A percentile compares a stretch with the other conserved stretches of the same genome.
These are phyloP conservation scores for Leishmania aethiopica DNA, from an alignment of 208 protist genomes.

Conservation along the genomic window DNA sequence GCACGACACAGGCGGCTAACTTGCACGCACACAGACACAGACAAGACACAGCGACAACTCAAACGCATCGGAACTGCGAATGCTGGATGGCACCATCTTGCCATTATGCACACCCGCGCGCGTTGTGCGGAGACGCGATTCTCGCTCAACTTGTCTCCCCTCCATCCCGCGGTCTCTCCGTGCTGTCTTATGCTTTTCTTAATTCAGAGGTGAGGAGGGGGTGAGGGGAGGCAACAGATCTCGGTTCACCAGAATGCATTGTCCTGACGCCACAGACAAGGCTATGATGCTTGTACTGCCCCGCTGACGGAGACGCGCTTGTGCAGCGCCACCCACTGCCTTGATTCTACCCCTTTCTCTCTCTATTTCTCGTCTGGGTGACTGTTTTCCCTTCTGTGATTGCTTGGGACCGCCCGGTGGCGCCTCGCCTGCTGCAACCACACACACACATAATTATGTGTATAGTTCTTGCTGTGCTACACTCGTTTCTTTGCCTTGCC, in stretches of 20 bases:
- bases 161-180: not conserved
- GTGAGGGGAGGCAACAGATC: not conserved
- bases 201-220: not conserved
- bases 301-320: not conserved
- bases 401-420: not conserved
- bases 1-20: not conserved
- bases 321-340: not conserved
- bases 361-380: not conserved
- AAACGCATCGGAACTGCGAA: not conserved
- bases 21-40: conserved; percentile 4
- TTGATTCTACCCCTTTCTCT: not conserved
- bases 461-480: too few relatives aligned
- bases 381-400: not conserved
- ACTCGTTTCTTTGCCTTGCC: too few relatives aligned
- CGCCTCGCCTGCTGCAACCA: not conserved
- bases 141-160: not conserved
- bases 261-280: not conserved
- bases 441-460: not conserved
- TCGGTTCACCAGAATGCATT: not conserved
- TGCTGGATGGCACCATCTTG: not conserved
- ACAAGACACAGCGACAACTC: not conserved
- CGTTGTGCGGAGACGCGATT: not conserved
- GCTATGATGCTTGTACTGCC: not conserved
- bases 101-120: not conserved
- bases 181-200: not conserved